A percentile compares a stretch with the other conserved stretches of the same genome.
These are phyloP conservation scores for Vaccinium macrocarpon DNA, from an alignment of 148 eudicot species.

Conservation along the genomic window DNA sequence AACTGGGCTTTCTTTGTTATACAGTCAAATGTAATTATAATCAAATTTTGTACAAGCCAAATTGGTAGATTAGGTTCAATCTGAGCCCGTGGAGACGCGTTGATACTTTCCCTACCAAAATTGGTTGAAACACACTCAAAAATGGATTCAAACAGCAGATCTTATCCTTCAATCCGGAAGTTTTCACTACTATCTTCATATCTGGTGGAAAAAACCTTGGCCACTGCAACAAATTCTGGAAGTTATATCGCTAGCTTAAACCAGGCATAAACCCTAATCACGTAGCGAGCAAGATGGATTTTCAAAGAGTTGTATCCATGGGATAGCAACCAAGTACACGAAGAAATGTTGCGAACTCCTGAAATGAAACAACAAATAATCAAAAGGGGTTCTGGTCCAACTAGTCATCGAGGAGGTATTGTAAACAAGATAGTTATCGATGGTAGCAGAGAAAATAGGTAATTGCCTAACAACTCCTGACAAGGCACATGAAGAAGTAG, in stretches of 20 bases:
- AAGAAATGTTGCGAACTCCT: constrained; percentile 87
- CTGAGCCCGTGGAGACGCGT: background rate
- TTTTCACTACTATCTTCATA: background rate
- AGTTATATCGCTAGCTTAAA: background rate
- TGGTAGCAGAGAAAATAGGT: background rate
- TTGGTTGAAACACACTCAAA: background rate
- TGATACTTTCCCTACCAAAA: background rate
- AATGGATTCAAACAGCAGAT: background rate
- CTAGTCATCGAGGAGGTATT: background rate
- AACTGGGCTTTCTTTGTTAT: background rate
- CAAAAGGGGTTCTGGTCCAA: background rate
- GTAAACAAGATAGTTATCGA: background rate
- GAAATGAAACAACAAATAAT: constrained; percentile 23
- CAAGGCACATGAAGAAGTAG: background rate
- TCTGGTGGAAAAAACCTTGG: background rate
- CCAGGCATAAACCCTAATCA: background rate
- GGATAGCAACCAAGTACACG: constrained; percentile 95
- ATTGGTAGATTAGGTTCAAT: background rate
- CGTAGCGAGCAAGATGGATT: background rate
- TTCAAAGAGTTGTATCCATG: constrained; percentile 41
- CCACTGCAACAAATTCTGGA: background rate
- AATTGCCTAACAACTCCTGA: background rate
- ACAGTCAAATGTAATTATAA: background rate
- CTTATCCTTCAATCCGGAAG: background rate
- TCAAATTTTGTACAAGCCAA: background rate